Percentiles rank a stretch among this genome's conserved stretches.
Evolutionary conservation across 2,329 filamentous ascomycete species (phyloP).

Genomic region (Reticulascus tulasneorum): DNA sequence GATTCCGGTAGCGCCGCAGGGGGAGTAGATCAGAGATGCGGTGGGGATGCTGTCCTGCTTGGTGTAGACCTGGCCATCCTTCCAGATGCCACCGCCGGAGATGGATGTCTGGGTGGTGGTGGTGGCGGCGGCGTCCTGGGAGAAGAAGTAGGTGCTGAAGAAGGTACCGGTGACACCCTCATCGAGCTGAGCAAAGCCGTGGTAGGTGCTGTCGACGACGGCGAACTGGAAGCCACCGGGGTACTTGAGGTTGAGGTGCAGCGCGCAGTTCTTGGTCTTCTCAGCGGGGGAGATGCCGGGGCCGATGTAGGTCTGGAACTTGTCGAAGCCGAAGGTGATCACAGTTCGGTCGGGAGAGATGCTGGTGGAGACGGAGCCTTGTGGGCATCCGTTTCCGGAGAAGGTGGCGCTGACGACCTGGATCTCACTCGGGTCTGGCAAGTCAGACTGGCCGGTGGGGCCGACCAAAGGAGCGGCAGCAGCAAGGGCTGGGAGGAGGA

Average conservation of each 20-base stretch:
- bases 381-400: slow-evolving; percentile 41
- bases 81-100: slow-evolving; percentile 36
- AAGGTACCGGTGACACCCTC: slow-evolving; percentile 38
- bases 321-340: slow-evolving; percentile 43
- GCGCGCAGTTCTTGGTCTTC: slow-evolving; percentile 44
- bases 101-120: slow-evolving; percentile 41
- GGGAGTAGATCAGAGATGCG: slow-evolving; percentile 39
- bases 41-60: slow-evolving; percentile 41
- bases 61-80: slow-evolving; percentile 40
- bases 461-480: slow-evolving; percentile 29
- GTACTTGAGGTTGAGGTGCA: slow-evolving; percentile 42
- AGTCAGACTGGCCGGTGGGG: slow-evolving; percentile 25
- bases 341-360: slow-evolving; percentile 40
- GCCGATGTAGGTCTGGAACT: slow-evolving; percentile 44
- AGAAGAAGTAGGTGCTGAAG: slow-evolving; percentile 45
- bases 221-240: slow-evolving; percentile 44
- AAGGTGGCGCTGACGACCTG: slow-evolving; percentile 34
- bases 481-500: slow-evolving; percentile 32
- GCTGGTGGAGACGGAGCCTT: slow-evolving; percentile 36
- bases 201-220: slow-evolving; percentile 43
- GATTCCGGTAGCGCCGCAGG: slow-evolving; percentile 40
- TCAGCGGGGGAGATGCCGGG: slow-evolving; percentile 31
- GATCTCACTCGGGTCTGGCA: slow-evolving; percentile 35
- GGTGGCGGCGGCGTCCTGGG: slow-evolving; percentile 38
- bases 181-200: slow-evolving; percentile 44